Evolutionary conservation across 805 yeast genomes (phyloP), one percentile per base, ranked within the genome.

Genomic region (Pichia californica): DNA sequence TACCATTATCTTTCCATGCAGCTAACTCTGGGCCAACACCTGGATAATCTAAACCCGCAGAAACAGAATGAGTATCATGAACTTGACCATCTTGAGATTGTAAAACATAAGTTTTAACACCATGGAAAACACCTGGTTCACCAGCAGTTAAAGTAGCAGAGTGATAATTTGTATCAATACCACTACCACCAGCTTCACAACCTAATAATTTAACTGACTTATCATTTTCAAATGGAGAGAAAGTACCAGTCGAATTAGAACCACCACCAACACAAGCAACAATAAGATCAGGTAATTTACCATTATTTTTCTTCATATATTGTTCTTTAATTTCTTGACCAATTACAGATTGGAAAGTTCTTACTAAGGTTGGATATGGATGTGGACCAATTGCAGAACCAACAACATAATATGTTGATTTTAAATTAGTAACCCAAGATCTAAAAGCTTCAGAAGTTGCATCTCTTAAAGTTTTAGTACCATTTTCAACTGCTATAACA

Each of bases 201-300:
- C 99, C 99, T 26, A 89, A 68, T 61, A 93, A 70, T 59, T 77
- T 78, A 36, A 93, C 99, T 8, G 76, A 69, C 14, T 61, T 52
- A 61, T 88, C 96, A 15, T 86, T 70, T 61, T 88, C 94, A 61
- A 93, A 93, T 43, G 98, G 97, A 19, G 88, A 81, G 66, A 93
- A 93, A 77, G 91, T 79, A 63, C 99, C 99, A 27, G 94, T 79
- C 40, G 96, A 83, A 74, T 93, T 93, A 16, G 96, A 88, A 44
- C 99, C 99, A 59, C 99, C 99, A 58, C 99, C 99, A 40, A 93
- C 99, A 74, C 99, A 93, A 2, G 99, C 99, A 49, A 93, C 96
- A 33, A 93, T 79, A 16, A 89, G 88, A 58, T 93, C 86, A 38
- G 99, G 99, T 51, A 93, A 73, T 56, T 78, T 81, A 32, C 95